A percentile compares a stretch with the other conserved stretches of the same genome.
Evolutionary conservation across 176 grass and related monocot genomes (phyloP).

Genomic region (Hordeum marinum): DNA sequence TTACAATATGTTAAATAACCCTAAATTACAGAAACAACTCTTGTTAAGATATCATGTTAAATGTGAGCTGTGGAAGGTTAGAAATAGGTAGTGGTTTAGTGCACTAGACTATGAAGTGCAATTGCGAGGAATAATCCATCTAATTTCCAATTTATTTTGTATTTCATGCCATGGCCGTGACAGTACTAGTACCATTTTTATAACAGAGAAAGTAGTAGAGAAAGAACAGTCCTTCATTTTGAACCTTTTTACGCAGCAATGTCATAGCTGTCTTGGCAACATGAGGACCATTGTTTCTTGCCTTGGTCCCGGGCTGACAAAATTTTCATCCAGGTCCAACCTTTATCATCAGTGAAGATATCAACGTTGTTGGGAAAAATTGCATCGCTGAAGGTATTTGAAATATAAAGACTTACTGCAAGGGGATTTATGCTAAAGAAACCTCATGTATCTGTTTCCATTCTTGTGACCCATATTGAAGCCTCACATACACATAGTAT

Average conservation of each 20-base stretch:
- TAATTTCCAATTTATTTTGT: slow-evolving; percentile 4
- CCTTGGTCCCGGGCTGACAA: slow-evolving; percentile 8
- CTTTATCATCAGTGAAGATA: slow-evolving; percentile 78
- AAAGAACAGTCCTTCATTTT: background rate
- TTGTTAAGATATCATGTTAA: background rate
- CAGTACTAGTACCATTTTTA: slow-evolving; percentile 5
- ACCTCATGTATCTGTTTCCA: background rate
- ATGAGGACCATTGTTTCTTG: background rate
- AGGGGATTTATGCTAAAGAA: slow-evolving; percentile 4
- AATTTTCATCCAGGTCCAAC: slow-evolving; percentile 45
- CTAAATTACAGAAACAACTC: background rate
- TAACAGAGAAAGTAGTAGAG: slow-evolving; percentile 4
- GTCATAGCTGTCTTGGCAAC: background rate
- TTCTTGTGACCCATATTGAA: slow-evolving; percentile 11
- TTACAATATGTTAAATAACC: background rate
- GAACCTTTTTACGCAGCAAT: slow-evolving; percentile 1
- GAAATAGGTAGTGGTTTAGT: background rate
- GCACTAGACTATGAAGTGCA: background rate
- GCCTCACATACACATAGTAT: background rate
- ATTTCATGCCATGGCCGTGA: background rate
- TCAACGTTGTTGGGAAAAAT: slow-evolving; percentile 81
- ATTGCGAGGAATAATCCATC: background rate
- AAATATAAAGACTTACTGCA: slow-evolving; percentile 22
- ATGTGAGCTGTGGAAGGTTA: background rate
- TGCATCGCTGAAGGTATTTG: slow-evolving; percentile 69